Evolutionary conservation across 208 protist species (phyloP), one percentile per base, ranked within the genome.

Genomic region (Crithidia brevicula): DNA sequence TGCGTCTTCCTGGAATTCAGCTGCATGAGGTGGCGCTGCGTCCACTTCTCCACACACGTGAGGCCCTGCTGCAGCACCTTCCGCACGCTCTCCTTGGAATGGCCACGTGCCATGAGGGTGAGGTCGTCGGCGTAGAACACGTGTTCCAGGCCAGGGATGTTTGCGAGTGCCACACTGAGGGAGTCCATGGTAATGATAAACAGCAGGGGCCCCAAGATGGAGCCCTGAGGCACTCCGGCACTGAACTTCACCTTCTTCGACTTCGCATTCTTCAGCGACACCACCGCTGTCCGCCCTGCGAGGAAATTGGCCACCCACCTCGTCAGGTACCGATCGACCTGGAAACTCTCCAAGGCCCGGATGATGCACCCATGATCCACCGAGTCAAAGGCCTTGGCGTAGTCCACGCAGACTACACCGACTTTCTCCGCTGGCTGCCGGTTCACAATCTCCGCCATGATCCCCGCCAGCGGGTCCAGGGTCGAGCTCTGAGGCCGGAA

Each of bases 131-230:
- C 52, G 30, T 72, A 72, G 31, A 77, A 72, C 3, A 36, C 64
- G 42, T 77, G 72, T 10, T 22, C 20, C 3, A 77, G 28, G 18
- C 25, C 16, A 15, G 51, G 53, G 15, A 72, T 54, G 34, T 30
- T 1, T 18, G 33, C 11, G 16, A 77, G 43, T 16, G 33, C 20
- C 27, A 20, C 4, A 38, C 65, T 47, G n/a, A 73, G 49, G 11
- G 72, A 51, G 43, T 73, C 57, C 57, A 73, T 50, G 13, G 60
- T 64, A 16, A 78, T 78, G 33, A 67, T 78, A 40, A 72, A 67
- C 9, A 73, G 38, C 0, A 72, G 64, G 0, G 72, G 72, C 20
- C 65, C 65, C n/a, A 73, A 61, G 4, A 67, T 54, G 9, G 72
- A 73, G 33, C 65, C 72, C 34, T 72, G 72, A 1, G 72, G 72